Conservation (phyloP, 345 rosid genomes). For the Clausena lansium region DNA sequence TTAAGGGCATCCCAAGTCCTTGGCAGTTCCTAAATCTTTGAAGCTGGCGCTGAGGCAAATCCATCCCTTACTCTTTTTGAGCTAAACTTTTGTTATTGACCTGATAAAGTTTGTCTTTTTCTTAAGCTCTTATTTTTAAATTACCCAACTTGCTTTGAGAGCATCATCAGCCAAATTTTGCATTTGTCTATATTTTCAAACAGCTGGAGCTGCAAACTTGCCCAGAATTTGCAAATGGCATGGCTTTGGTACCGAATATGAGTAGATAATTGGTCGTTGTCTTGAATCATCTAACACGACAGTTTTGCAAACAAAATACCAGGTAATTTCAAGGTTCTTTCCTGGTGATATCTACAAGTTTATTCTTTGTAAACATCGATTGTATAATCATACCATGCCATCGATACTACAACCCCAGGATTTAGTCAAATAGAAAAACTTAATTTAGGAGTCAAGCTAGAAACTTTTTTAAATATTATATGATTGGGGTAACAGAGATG, state of each 20-base stretch:
- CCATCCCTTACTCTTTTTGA: background rate
- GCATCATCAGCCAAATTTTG: background rate
- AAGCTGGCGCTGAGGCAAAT: too few relatives aligned
- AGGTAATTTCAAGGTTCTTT: background rate
- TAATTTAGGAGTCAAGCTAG: background rate
- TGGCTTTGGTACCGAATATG: too few relatives aligned
- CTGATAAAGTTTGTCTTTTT: background rate
- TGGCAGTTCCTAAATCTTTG: too few relatives aligned
- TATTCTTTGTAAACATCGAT: background rate
- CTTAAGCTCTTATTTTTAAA: background rate
- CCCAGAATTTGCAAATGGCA: background rate
- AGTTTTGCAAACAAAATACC: background rate
- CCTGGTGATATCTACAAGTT: background rate
- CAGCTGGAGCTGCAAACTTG: too few relatives aligned
- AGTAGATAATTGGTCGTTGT: too few relatives aligned
- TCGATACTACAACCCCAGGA: background rate
- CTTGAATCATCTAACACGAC: background rate
- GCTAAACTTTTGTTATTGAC: background rate
- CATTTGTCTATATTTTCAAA: background rate
- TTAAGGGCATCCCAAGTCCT: background rate
- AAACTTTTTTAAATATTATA: too few relatives aligned
- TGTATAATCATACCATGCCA: background rate
- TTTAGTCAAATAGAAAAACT: background rate
- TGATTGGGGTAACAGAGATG: background rate
- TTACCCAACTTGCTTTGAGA: background rate